These are phyloP conservation scores for Aspergillus japonicus DNA, from an alignment of 2,329 filamentous ascomycete genomes.

Conservation along the genomic window DNA sequence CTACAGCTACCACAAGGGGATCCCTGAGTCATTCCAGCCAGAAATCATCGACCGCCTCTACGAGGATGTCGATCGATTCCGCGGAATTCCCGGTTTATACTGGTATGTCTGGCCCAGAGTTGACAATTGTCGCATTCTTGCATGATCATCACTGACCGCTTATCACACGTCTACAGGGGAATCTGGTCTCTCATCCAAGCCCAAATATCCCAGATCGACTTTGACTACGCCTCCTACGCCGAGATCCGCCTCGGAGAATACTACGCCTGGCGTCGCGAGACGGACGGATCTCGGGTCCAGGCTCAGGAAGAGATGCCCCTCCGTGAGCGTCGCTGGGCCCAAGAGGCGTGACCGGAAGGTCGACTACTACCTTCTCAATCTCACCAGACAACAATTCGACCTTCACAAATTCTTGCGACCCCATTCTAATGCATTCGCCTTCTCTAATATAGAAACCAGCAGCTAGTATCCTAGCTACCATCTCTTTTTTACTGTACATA, in stretches of 20 bases:
- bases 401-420: background rate
- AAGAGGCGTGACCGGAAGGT: slow-evolving; percentile 42
- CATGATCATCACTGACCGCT: background rate
- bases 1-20: slow-evolving; percentile 59
- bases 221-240: slow-evolving; percentile 92
- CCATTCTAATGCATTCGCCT: background rate
- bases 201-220: slow-evolving; percentile 90
- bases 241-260: slow-evolving; percentile 85
- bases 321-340: slow-evolving; percentile 77
- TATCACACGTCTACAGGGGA: slow-evolving; percentile 63
- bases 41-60: slow-evolving; percentile 68
- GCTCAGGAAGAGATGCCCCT: slow-evolving; percentile 63
- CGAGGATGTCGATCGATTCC: slow-evolving; percentile 79
- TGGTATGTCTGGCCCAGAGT: slow-evolving; percentile 43
- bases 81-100: slow-evolving; percentile 85
- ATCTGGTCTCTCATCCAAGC: slow-evolving; percentile 96
- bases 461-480: background rate
- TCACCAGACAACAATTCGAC: background rate
- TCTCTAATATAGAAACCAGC: background rate
- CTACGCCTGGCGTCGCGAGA: slow-evolving; percentile 82
- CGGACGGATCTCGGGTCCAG: slow-evolving; percentile 59
- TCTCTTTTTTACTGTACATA: background rate
- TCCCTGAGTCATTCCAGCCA: slow-evolving; percentile 48
- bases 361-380: no score
- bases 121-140: no score